Base-by-base conservation (phyloP, 805 yeast species). In the Yamadazyma paraphyllophila region DNA sequence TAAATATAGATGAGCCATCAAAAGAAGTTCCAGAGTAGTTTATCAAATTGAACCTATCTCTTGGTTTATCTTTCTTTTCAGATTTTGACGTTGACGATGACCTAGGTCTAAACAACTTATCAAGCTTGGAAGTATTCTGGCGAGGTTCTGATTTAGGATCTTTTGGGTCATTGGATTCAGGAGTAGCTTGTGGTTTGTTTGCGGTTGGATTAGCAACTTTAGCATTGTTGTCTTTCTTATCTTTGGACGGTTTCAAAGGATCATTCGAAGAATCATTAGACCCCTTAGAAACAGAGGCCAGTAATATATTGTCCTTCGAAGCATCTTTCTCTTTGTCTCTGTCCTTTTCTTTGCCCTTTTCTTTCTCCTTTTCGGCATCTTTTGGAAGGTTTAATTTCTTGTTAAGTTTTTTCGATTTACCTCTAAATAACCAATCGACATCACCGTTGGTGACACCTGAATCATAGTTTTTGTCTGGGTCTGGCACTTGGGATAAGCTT, bases 361-460 rank as follows among this genome's bases (percentile, higher is more conserved):
- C 57, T 25, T 32, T 39, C 7, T 43, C 47, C 35, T 42, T 48
- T 15, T 53, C 50, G 7, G 34, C 41, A 16, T 41, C 51, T 41
- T 44, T 37, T 31, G 39, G 42, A n/a, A 43, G 42, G 41, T 59
- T 65, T 64, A 65, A 59, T 52, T 71, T 74, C 52, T 76, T 77
- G 34, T 76, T 66, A 40, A 76, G 58, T 51, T 77, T 81, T 65
- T 78, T 80, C 34, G 83, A 81, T 59, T 83, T 83, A n/a, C 91
- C 91, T 55, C 89, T 72, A 59, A 86, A 86, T 24, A 87, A 69
- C 96, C 96, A 87, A 58, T 86, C 95, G 10, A 87, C 90, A 54
- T 86, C 92, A 36, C 87, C 84, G 55, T 83, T 82, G 42, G 84
- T 69, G 2, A 82, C 87, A 4, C 87, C 86, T 7, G 76, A 62